Percentiles rank a stretch among this genome's conserved stretches.
phyloP scores from a whole-genome alignment of 1,284 basidiomycete genomes.

The Neonothopanus nambi region DNA sequence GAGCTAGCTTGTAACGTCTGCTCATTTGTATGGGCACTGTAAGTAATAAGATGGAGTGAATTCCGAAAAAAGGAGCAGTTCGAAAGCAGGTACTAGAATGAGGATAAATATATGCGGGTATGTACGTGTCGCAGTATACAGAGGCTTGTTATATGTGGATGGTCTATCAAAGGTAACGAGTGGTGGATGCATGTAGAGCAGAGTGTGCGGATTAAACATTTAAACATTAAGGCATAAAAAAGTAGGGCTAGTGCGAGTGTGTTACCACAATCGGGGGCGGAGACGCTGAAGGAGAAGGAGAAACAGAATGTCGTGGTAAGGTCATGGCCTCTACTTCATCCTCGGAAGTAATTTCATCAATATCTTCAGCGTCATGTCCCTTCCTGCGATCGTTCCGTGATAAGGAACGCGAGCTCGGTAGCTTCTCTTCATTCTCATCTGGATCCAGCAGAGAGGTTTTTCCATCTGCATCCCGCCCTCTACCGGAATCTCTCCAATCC shows the following conservation, averaged over 20 bases:
- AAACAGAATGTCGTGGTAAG: slow-evolving; percentile 19
- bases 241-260: slow-evolving; percentile 20
- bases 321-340: slow-evolving; percentile 42
- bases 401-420: slow-evolving; percentile 30
- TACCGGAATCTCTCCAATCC: slow-evolving; percentile 49
- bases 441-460: slow-evolving; percentile 6
- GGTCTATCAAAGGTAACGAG: too few species aligned
- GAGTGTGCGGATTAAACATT: too few species aligned
- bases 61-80: too few species aligned
- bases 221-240: too few species aligned
- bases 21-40: too few species aligned
- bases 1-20: too few species aligned
- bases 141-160: too few species aligned
- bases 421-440: slow-evolving; percentile 21
- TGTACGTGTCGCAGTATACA: too few species aligned
- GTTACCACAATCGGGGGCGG: slow-evolving; percentile 39
- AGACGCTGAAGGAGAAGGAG: slow-evolving; percentile 26
- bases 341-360: slow-evolving; percentile 25
- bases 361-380: slow-evolving; percentile 31
- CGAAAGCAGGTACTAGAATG: too few species aligned
- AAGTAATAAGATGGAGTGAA: too few species aligned
- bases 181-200: too few species aligned
- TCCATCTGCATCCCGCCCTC: slow-evolving; percentile 20
- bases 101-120: too few species aligned
- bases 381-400: slow-evolving; percentile 11